phyloP scores from a whole-genome alignment of 768 basidiomycete species.

The Lactarius pseudohatsudake region DNA sequence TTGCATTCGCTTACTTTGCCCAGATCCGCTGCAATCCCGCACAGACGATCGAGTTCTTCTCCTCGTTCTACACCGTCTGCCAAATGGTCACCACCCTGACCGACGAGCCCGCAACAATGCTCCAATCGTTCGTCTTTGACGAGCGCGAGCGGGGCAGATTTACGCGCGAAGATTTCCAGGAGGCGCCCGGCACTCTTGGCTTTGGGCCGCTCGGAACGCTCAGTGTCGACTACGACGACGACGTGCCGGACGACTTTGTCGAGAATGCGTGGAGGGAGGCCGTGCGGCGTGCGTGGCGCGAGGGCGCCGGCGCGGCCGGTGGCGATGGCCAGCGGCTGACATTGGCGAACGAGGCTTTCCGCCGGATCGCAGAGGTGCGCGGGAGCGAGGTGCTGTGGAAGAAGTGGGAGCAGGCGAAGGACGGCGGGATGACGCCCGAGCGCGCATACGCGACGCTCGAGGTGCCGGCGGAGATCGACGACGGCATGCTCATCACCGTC shows the following conservation, averaged over 20 bases:
- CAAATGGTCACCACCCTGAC: slow-evolving; percentile 49
- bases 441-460: slow-evolving; percentile 73
- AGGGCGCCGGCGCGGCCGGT: slow-evolving; percentile 26
- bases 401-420: slow-evolving; percentile 55
- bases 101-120: slow-evolving; percentile 44
- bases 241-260: slow-evolving; percentile 68
- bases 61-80: slow-evolving; percentile 53
- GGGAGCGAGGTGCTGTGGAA: slow-evolving; percentile 50
- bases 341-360: slow-evolving; percentile 65
- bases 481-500: slow-evolving; percentile 73
- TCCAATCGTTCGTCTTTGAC: slow-evolving; percentile 58
- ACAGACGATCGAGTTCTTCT: slow-evolving; percentile 63
- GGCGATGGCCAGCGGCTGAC: slow-evolving; percentile 48
- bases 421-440: slow-evolving; percentile 61
- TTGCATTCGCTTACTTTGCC: slow-evolving; percentile 76
- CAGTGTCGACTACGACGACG: slow-evolving; percentile 66
- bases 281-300: slow-evolving; percentile 56
- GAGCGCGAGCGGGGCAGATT: slow-evolving; percentile 69
- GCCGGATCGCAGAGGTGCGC: slow-evolving; percentile 63
- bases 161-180: slow-evolving; percentile 52
- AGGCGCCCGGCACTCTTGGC: slow-evolving; percentile 54
- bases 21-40: slow-evolving; percentile 80
- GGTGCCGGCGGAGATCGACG: slow-evolving; percentile 68
- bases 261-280: slow-evolving; percentile 66
- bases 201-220: slow-evolving; percentile 63